phyloP scores from a whole-genome alignment of 2,329 filamentous ascomycete species.

The Beauveria sp. region DNA sequence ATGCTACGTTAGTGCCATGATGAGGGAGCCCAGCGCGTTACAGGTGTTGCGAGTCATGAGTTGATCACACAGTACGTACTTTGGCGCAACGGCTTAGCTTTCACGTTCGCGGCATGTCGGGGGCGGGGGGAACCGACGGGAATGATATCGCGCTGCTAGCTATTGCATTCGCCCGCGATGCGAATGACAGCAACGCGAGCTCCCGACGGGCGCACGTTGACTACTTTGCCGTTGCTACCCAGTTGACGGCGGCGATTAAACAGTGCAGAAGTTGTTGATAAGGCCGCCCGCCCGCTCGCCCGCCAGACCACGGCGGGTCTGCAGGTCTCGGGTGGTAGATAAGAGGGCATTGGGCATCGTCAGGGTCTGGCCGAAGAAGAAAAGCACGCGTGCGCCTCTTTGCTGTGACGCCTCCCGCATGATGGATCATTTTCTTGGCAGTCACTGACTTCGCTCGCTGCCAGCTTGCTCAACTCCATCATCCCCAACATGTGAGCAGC shows the following conservation, averaged over 20 bases:
- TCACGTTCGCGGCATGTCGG: background rate
- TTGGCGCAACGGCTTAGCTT: too few relatives aligned
- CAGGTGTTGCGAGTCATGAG: background rate
- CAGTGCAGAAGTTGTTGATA: too few relatives aligned
- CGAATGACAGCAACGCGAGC: too few relatives aligned
- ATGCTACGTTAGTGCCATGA: background rate
- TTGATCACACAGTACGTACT: too few relatives aligned
- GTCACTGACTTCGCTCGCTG: background rate
- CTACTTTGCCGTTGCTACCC: too few relatives aligned
- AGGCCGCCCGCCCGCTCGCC: too few relatives aligned
- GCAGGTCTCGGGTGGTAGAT: slow-evolving; percentile 6
- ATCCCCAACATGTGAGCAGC: background rate
- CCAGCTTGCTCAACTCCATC: too few relatives aligned
- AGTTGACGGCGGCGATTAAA: too few relatives aligned
- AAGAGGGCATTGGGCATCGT: slow-evolving; percentile 2
- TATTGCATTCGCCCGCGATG: background rate
- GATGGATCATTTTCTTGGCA: background rate
- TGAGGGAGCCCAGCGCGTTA: background rate
- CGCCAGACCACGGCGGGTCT: background rate
- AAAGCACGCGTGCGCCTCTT: background rate
- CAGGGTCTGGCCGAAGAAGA: background rate
- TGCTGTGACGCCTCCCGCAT: too few relatives aligned
- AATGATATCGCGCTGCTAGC: background rate
- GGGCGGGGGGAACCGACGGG: background rate
- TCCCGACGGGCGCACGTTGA: too few relatives aligned